phyloP scores from a whole-genome alignment of 805 yeast genomes.

The Candida incommunis region DNA sequence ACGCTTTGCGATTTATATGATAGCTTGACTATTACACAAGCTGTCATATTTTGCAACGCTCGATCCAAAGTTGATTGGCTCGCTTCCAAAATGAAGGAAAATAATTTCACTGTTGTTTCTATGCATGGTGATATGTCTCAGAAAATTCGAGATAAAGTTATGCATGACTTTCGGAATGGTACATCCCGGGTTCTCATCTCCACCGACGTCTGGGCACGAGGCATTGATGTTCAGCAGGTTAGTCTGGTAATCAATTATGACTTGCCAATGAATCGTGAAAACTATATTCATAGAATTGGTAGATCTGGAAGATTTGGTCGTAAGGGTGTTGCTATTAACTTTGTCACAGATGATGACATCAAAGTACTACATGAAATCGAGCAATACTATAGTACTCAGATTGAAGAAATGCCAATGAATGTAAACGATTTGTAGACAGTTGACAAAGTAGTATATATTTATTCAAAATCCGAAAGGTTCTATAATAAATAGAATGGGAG shows the following conservation, averaged over 20 bases:
- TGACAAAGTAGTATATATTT: not conserved
- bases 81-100: slow-evolving; percentile 54
- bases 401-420: slow-evolving; percentile 78
- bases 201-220: slow-evolving; percentile 94
- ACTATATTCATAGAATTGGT: slow-evolving; percentile 95
- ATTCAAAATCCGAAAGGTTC: too few species aligned
- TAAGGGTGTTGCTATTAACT: slow-evolving; percentile 95
- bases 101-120: slow-evolving; percentile 81
- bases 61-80: slow-evolving; percentile 87
- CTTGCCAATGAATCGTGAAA: slow-evolving; percentile 78
- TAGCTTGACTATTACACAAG: slow-evolving; percentile 90
- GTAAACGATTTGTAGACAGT: slow-evolving; percentile 17
- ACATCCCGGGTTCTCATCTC: slow-evolving; percentile 84
- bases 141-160: slow-evolving; percentile 82
- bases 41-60: slow-evolving; percentile 95
- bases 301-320: slow-evolving; percentile 98
- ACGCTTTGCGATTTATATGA: slow-evolving; percentile 91
- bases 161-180: slow-evolving; percentile 93
- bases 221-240: slow-evolving; percentile 96
- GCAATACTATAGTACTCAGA: slow-evolving; percentile 76
- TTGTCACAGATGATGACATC: slow-evolving; percentile 70
- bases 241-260: slow-evolving; percentile 91
- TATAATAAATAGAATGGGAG: too few species aligned
- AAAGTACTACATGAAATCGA: slow-evolving; percentile 73
- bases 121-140: slow-evolving; percentile 97